Evolutionary conservation across 352 stramenopile species (phyloP).

Genomic region (Bremia lactucae): DNA sequence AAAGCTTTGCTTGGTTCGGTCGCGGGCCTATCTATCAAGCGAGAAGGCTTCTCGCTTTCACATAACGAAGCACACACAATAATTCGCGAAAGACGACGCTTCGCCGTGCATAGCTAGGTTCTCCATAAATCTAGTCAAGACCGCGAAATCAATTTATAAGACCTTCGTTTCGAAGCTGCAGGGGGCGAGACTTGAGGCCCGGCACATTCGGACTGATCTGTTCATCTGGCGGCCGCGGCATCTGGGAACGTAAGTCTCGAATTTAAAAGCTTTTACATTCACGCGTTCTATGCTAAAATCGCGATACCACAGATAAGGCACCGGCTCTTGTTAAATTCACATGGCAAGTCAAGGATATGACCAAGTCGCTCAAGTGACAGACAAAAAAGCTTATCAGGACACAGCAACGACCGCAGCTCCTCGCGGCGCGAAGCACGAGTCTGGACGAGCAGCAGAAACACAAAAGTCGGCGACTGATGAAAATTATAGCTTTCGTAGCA

Average conservation of each 20-base stretch:
- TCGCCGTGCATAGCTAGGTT: constrained; percentile 20
- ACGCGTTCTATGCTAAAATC: constrained; percentile 9
- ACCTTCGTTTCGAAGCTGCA: constrained; percentile 17
- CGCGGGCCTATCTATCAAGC: background rate
- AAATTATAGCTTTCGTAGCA: constrained; percentile 31
- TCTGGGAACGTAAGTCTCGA: too few relatives aligned
- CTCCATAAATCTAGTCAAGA: constrained; percentile 1
- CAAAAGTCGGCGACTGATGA: constrained; percentile 15
- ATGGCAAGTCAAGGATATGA: constrained; percentile 9
- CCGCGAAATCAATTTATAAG: background rate
- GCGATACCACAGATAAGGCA: constrained; percentile 1
- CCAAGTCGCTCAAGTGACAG: constrained; percentile 1
- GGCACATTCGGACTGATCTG: too few relatives aligned
- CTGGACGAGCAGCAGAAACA: background rate
- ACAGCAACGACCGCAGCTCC: background rate
- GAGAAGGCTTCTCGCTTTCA: background rate
- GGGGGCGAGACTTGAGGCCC: too few relatives aligned
- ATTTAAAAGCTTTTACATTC: too few relatives aligned
- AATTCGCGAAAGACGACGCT: constrained; percentile 6
- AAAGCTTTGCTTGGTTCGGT: constrained; percentile 1
- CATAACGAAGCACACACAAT: constrained; percentile 11
- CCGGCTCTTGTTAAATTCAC: background rate
- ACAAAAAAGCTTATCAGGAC: constrained; percentile 5
- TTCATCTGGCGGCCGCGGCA: too few relatives aligned
- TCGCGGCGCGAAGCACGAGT: constrained; percentile 6